Evolutionary conservation across 2,329 filamentous ascomycete species (phyloP).

Genomic region (Stagonosporopsis rhizophila): DNA sequence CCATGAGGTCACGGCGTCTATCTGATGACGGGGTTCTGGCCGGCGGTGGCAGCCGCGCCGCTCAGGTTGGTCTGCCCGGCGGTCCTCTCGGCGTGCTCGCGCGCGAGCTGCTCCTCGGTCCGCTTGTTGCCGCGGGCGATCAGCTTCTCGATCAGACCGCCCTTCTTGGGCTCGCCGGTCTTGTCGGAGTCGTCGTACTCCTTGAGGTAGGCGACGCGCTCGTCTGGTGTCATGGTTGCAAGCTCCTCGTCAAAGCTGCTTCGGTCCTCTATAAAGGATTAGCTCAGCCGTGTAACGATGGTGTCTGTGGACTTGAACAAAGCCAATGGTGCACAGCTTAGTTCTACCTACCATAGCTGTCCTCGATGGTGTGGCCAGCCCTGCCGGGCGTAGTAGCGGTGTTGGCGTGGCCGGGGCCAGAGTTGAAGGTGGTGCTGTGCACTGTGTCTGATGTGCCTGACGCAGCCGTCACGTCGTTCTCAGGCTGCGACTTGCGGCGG

Average conservation of each 20-base stretch:
- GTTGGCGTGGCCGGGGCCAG: conserved; percentile 25
- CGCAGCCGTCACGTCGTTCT: conserved; percentile 24
- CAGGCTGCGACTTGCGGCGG: conserved; percentile 41
- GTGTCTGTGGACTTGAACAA: too few species aligned
- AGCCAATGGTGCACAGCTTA: not conserved
- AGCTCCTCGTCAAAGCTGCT: conserved; percentile 44
- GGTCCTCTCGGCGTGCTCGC: conserved; percentile 35
- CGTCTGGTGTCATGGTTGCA: conserved; percentile 40
- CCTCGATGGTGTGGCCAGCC: conserved; percentile 13
- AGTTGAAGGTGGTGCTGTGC: conserved; percentile 20
- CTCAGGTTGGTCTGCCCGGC: conserved; percentile 15
- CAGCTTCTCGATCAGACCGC: conserved; percentile 42
- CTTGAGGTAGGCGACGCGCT: conserved; percentile 45
- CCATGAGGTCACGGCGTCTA: conserved; percentile 4
- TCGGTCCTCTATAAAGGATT: conserved; percentile 36
- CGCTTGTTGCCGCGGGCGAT: conserved; percentile 46
- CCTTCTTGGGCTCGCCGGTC: conserved; percentile 41
- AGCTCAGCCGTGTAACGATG: conserved; percentile 2
- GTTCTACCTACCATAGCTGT: conserved; percentile 12
- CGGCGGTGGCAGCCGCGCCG: conserved; percentile 14
- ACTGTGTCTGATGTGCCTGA: conserved; percentile 17
- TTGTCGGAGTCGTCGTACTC: conserved; percentile 48
- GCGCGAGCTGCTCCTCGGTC: conserved; percentile 43
- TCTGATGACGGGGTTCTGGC: conserved; percentile 19
- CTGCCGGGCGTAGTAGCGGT: too few species aligned